Percentiles rank a stretch among this genome's conserved stretches.
Conservation (phyloP, 768 basidiomycete genomes). For the Heimioporus sp. region DNA sequence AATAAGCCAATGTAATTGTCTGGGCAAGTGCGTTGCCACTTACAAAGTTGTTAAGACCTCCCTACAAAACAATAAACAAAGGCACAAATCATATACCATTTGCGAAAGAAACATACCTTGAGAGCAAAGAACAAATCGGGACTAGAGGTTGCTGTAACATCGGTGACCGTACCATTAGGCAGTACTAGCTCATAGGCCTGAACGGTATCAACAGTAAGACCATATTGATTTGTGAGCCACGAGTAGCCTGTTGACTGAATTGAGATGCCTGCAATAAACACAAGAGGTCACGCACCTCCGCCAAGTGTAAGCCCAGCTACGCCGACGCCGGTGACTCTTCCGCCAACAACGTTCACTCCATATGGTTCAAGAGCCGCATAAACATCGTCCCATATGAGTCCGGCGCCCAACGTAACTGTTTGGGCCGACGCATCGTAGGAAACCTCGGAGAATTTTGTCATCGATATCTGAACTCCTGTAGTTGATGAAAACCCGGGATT, state of each 20-base stretch:
- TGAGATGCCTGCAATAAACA: background rate
- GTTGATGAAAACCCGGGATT: constrained; percentile 62
- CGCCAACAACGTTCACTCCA: constrained; percentile 56
- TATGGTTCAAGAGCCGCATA: constrained; percentile 47
- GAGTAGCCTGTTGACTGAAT: constrained; percentile 7
- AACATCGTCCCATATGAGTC: constrained; percentile 64
- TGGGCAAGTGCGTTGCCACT: background rate
- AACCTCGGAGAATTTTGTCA: constrained; percentile 44
- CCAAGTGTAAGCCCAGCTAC: constrained; percentile 58
- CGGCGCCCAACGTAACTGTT: constrained; percentile 38
- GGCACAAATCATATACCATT: background rate
- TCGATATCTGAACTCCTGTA: constrained; percentile 53
- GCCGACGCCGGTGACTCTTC: constrained; percentile 50
- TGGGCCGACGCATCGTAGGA: constrained; percentile 36
- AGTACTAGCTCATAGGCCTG: constrained; percentile 55
- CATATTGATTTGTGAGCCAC: constrained; percentile 60
- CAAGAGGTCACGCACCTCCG: constrained; percentile 38
- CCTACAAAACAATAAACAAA: constrained; percentile 32
- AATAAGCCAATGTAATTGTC: background rate
- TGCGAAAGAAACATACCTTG: constrained; percentile 27
- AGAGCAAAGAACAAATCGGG: constrained; percentile 45
- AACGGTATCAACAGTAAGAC: constrained; percentile 55
- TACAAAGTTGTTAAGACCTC: constrained; percentile 63
- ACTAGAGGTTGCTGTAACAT: constrained; percentile 30
- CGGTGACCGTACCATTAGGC: constrained; percentile 38